These are phyloP conservation scores for Oryza coarctata DNA, from an alignment of 176 grass and related monocot species.

Conservation along the genomic window DNA sequence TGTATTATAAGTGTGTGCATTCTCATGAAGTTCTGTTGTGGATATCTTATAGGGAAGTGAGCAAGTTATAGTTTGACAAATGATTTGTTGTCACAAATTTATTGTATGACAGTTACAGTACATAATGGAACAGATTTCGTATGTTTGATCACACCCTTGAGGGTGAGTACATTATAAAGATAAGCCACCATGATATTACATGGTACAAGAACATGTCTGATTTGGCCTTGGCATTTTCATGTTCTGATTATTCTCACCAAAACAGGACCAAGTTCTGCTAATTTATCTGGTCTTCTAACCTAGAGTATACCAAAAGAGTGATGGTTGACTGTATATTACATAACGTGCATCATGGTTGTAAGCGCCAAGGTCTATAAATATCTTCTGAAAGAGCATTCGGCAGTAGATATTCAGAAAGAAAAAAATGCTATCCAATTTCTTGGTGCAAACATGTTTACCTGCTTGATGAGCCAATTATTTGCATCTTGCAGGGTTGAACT, in stretches of 20 bases:
- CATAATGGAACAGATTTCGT: too few relatives aligned
- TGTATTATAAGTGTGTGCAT: not conserved
- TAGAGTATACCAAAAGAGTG: not conserved
- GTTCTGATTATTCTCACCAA: not conserved
- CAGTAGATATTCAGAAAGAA: too few relatives aligned
- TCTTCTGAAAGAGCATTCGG: too few relatives aligned
- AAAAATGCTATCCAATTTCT: too few relatives aligned
- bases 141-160: too few relatives aligned
- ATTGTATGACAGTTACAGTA: too few relatives aligned
- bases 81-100: too few relatives aligned
- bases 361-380: not conserved
- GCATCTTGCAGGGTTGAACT: not conserved
- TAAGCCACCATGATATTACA: not conserved
- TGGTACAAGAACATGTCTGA: not conserved
- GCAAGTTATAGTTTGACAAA: not conserved
- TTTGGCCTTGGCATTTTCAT: not conserved
- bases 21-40: not conserved
- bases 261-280: not conserved
- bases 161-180: not conserved
- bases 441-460: too few relatives aligned
- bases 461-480: not conserved
- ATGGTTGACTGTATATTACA: not conserved
- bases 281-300: not conserved
- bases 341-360: not conserved
- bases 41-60: not conserved